phyloP scores from a whole-genome alignment of 345 rosid species.

The Alliaria petiolata region DNA sequence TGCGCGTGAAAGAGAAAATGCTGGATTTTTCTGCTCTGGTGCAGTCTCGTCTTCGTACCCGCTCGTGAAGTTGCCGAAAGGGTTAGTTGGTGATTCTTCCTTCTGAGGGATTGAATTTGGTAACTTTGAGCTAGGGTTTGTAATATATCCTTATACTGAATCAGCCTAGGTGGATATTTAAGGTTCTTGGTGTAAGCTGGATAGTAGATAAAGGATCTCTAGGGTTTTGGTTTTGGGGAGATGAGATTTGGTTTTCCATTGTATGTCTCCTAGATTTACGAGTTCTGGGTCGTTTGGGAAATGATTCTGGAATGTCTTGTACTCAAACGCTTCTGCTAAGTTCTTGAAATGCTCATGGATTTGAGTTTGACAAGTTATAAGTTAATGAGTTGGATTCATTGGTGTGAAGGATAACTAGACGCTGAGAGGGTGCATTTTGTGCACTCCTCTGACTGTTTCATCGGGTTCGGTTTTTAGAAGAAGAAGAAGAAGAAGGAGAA shows the following conservation, averaged over 20 bases:
- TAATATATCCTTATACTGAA: slow-evolving; percentile 16
- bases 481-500: background rate
- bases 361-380: slow-evolving; percentile 20
- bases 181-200: slow-evolving; percentile 31
- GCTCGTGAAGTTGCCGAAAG: slow-evolving; percentile 37
- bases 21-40: slow-evolving; percentile 34
- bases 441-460: slow-evolving; percentile 28
- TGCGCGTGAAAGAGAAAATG: slow-evolving; percentile 18
- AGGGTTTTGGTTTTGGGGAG: slow-evolving; percentile 57
- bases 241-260: slow-evolving; percentile 70
- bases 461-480: background rate
- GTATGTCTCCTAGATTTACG: slow-evolving; percentile 38
- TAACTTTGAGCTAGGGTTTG: slow-evolving; percentile 61
- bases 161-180: slow-evolving; percentile 22
- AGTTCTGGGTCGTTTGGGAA: slow-evolving; percentile 35
- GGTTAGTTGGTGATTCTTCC: slow-evolving; percentile 17
- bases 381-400: slow-evolving; percentile 26
- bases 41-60: slow-evolving; percentile 36
- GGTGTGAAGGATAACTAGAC: slow-evolving; percentile 33
- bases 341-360: slow-evolving; percentile 27
- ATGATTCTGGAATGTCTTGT: slow-evolving; percentile 2
- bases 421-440: slow-evolving; percentile 34
- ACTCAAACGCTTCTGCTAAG: background rate
- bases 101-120: slow-evolving; percentile 18
- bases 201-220: slow-evolving; percentile 45